Conservation (phyloP, 495 filamentous ascomycete genomes). For the Xylaria acuta region DNA sequence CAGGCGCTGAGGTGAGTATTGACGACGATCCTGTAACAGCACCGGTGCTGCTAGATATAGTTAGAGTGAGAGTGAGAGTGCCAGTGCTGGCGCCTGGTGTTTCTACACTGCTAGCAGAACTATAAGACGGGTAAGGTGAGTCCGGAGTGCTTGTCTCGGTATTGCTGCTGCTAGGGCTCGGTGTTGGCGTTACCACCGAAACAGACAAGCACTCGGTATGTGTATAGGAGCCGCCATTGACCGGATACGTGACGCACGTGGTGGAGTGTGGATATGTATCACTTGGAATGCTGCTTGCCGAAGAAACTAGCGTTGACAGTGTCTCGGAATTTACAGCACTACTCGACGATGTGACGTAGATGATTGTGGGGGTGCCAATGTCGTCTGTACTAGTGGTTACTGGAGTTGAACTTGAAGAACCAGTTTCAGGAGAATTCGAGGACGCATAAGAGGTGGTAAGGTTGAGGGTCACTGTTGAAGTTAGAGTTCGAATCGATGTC, state of each 20-base stretch:
- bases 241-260: constrained; percentile 29
- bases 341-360: constrained; percentile 15
- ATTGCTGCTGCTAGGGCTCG: not conserved
- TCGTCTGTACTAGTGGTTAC: constrained; percentile 11
- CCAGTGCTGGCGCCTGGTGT: constrained; percentile 19
- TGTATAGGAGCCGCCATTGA: constrained; percentile 32
- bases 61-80: constrained; percentile 17
- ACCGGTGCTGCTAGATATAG: constrained; percentile 20
- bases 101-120: not conserved
- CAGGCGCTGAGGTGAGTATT: not conserved
- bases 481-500: constrained; percentile 17
- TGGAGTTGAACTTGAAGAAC: constrained; percentile 25
- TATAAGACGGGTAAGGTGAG: not conserved
- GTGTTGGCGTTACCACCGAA: not conserved
- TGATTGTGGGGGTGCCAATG: not conserved
- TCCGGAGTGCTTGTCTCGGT: not conserved
- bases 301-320: not conserved
- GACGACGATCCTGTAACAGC: constrained; percentile 29
- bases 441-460: constrained; percentile 27
- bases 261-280: constrained; percentile 22
- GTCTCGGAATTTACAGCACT: constrained; percentile 9
- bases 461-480: constrained; percentile 26
- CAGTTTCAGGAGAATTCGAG: constrained; percentile 31
- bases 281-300: constrained; percentile 19
- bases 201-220: constrained; percentile 31